Evolutionary conservation across 768 basidiomycete genomes (phyloP).

Genomic region (Boletus bicolor): DNA sequence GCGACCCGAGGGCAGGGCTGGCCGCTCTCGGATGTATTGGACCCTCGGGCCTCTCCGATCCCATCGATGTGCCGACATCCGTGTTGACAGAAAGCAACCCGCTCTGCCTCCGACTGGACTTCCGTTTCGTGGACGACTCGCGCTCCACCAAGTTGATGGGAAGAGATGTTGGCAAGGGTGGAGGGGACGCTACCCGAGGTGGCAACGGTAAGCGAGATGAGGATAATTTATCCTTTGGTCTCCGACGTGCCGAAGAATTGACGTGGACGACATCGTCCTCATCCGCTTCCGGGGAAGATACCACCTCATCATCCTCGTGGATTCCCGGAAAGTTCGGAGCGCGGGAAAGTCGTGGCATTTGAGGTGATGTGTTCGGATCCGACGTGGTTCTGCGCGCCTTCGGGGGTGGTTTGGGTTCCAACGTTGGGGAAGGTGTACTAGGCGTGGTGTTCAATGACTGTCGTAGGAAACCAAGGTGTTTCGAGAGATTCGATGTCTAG

Average conservation of each 20-base stretch:
- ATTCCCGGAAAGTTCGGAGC: constrained; percentile 67
- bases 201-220: constrained; percentile 49
- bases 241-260: constrained; percentile 39
- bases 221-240: constrained; percentile 46
- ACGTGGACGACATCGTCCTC: constrained; percentile 39
- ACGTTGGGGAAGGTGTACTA: constrained; percentile 34
- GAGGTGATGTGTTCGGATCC: constrained; percentile 45
- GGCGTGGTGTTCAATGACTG: constrained; percentile 51
- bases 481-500: constrained; percentile 58
- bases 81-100: constrained; percentile 51
- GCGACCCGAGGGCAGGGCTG: constrained; percentile 69
- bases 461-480: constrained; percentile 63
- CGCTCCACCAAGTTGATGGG: constrained; percentile 34
- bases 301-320: constrained; percentile 62
- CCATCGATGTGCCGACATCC: constrained; percentile 28
- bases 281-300: constrained; percentile 39
- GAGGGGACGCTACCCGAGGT: constrained; percentile 40
- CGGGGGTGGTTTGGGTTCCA: constrained; percentile 43
- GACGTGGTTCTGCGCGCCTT: constrained; percentile 48
- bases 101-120: constrained; percentile 37
- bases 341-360: constrained; percentile 56
- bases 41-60: constrained; percentile 28
- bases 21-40: constrained; percentile 51
- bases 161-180: constrained; percentile 33
- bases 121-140: constrained; percentile 31